Percentiles rank a stretch among this genome's conserved stretches.
Conservation (phyloP, 2,329 filamentous ascomycete species). For the Phaeophleospora eucalypticola region DNA sequence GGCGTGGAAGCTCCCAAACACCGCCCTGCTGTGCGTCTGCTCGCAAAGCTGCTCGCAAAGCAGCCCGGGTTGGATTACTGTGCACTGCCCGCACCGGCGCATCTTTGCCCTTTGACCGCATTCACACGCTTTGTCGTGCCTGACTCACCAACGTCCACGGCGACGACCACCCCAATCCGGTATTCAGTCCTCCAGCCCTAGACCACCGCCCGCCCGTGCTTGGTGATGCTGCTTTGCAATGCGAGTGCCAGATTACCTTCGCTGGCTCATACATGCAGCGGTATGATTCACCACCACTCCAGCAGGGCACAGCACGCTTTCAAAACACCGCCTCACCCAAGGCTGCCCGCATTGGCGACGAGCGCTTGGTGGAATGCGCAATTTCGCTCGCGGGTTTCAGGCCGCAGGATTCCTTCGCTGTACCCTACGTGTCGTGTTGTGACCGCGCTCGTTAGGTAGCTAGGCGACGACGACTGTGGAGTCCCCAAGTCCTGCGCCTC, state of each 20-base stretch:
- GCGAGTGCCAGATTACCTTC: too few species aligned
- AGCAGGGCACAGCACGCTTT: too few species aligned
- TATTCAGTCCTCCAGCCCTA: slow-evolving; percentile 5
- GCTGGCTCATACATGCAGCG: too few species aligned
- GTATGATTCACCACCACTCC: too few species aligned
- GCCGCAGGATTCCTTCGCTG: background rate
- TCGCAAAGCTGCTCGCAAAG: background rate
- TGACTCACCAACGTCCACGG: background rate
- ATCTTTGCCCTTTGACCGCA: background rate
- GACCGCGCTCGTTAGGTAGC: too few species aligned
- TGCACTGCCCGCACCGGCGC: slow-evolving; percentile 2
- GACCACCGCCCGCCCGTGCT: too few species aligned
- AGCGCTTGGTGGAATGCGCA: slow-evolving; percentile 3
- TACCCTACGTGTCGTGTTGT: too few species aligned
- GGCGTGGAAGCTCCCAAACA: too few species aligned
- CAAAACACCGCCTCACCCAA: background rate
- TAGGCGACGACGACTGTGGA: background rate
- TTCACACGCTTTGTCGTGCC: slow-evolving; percentile 1
- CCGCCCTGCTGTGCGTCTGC: background rate
- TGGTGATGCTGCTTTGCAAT: slow-evolving; percentile 6
- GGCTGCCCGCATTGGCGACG: background rate
- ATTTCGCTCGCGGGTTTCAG: slow-evolving; percentile 2
- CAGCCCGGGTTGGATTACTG: slow-evolving; percentile 5
- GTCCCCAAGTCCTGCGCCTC: background rate
- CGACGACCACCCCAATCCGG: background rate